Evolutionary conservation across 176 grass and related monocot species (phyloP).

Genomic region (Poa pratensis): DNA sequence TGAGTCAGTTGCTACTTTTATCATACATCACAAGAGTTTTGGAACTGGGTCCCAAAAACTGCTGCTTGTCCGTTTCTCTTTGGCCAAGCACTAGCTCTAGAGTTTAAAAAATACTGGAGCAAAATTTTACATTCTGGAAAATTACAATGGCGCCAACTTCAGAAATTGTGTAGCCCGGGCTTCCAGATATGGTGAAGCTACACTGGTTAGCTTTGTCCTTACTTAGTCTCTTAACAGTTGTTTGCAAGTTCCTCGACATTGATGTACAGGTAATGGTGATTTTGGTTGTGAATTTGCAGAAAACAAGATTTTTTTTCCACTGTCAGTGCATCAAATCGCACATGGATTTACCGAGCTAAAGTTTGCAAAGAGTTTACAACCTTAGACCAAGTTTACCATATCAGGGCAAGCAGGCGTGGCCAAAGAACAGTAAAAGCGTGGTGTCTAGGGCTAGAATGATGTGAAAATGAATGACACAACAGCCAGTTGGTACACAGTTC

Average conservation of each 20-base stretch:
- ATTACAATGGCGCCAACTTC: background rate
- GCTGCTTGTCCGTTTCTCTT: background rate
- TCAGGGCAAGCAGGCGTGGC: background rate
- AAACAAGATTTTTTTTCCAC: background rate
- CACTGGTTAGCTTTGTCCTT: background rate
- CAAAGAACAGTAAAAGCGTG: background rate
- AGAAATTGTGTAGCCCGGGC: background rate
- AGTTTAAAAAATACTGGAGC: background rate
- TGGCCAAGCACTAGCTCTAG: background rate
- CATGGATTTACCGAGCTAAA: background rate
- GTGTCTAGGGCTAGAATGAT: constrained; percentile 35
- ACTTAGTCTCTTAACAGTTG: no score
- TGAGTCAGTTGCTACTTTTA: background rate
- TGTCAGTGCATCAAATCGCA: background rate
- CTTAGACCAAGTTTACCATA: background rate
- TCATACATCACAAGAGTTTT: background rate
- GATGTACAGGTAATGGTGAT: background rate
- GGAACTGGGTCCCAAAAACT: background rate
- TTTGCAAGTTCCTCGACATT: background rate
- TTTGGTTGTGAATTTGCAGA: background rate
- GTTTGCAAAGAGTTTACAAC: background rate
- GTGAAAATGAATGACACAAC: constrained; percentile 31
- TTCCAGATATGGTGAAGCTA: background rate
- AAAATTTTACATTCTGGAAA: background rate
- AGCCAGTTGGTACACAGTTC: constrained; percentile 26